These are phyloP conservation scores for Eucalyptus cloeziana DNA, from an alignment of 345 rosid genomes.

Conservation along the genomic window DNA sequence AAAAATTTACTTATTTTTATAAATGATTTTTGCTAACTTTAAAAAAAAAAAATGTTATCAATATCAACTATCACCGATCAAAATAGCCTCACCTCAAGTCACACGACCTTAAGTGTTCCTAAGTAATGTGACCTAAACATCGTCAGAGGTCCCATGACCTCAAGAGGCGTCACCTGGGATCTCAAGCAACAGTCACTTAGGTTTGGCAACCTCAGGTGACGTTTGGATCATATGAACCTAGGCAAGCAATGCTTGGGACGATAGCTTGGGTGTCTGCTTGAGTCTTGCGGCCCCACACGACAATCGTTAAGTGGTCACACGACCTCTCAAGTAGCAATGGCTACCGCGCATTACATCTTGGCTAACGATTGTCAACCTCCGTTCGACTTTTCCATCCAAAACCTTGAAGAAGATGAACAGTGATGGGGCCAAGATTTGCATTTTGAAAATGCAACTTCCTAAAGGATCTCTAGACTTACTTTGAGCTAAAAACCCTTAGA, in stretches of 20 bases:
- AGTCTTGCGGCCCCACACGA: rapidly evolving
- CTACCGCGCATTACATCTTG: rapidly evolving
- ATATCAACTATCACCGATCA: rapidly evolving
- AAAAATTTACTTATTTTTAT: no score
- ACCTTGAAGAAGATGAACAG: no score
- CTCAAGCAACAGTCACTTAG: rapidly evolving
- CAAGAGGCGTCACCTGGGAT: no score
- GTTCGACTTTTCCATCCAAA: rapidly evolving
- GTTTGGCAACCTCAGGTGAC: rapidly evolving
- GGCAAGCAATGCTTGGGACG: rapidly evolving
- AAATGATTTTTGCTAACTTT: no score
- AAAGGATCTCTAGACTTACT: rapidly evolving
- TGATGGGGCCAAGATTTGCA: no score
- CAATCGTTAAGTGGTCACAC: rapidly evolving
- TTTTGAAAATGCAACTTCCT: rapidly evolving
- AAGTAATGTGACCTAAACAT: rapidly evolving
- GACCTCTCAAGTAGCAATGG: rapidly evolving
- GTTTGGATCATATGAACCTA: no score
- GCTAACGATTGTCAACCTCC: rapidly evolving
- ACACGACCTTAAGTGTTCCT: rapidly evolving
- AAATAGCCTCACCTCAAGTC: rapidly evolving
- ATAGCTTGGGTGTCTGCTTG: no score
- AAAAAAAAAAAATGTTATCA: no score
- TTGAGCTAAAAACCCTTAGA: no score
- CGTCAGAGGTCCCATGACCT: no score